Conservation (phyloP, 352 stramenopile genomes). For the Pythium dissimile region DNA sequence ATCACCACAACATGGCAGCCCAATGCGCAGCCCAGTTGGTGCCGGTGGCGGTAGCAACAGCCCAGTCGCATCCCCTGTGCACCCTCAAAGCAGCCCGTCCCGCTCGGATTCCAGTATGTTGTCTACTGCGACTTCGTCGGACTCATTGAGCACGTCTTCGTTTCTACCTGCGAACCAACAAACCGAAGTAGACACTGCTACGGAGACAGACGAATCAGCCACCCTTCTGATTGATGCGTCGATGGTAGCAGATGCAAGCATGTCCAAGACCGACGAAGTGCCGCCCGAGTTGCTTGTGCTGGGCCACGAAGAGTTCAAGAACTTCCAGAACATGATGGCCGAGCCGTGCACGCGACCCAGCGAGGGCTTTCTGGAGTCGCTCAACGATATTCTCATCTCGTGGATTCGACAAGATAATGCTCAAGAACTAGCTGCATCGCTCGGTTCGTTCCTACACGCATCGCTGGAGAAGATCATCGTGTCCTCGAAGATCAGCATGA, state of each 20-base stretch:
- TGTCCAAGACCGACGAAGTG: constrained; percentile 34
- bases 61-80: constrained; percentile 51
- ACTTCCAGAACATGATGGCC: constrained; percentile 69
- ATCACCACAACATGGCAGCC: constrained; percentile 39
- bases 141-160: constrained; percentile 73
- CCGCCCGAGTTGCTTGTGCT: constrained; percentile 55
- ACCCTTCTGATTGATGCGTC: constrained; percentile 22
- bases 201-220: constrained; percentile 6
- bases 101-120: constrained; percentile 60
- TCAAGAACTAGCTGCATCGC: constrained; percentile 48
- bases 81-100: constrained; percentile 49
- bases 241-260: constrained; percentile 9
- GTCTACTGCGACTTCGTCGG: constrained; percentile 48
- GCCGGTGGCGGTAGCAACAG: constrained; percentile 28
- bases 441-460: constrained; percentile 60
- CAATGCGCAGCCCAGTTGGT: constrained; percentile 46
- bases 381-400: constrained; percentile 83
- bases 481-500: constrained; percentile 69
- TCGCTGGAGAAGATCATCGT: constrained; percentile 75
- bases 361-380: constrained; percentile 70
- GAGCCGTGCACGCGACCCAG: constrained; percentile 56
- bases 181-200: constrained; percentile 2
- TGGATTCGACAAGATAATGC: constrained; percentile 80
- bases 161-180: constrained; percentile 71
- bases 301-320: constrained; percentile 72